Percentiles rank a stretch among this genome's conserved stretches.
Conservation (phyloP, 1,284 basidiomycete genomes). For the Quambalaria eucalypti region DNA sequence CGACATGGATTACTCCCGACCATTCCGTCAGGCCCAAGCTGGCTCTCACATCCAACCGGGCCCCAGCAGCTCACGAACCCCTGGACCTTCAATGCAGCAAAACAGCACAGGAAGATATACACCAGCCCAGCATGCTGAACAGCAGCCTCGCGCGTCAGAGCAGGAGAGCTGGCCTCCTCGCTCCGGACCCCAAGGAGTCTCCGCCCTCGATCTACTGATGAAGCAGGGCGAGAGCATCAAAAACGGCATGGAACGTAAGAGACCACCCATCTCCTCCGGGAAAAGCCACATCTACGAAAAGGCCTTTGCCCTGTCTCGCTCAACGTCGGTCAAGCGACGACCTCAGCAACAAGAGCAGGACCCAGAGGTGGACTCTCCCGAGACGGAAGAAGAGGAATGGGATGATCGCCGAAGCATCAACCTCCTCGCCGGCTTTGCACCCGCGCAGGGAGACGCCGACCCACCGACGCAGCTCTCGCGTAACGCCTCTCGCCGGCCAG, state of each 20-base stretch:
- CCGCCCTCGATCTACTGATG: neutral
- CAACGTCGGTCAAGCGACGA: neutral
- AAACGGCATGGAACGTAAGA: neutral
- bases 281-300: neutral
- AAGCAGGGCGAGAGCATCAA: neutral
- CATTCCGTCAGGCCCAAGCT: too few species aligned
- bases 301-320: neutral
- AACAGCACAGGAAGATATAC: neutral
- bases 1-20: too few species aligned
- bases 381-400: neutral
- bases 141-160: neutral
- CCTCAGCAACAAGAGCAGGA: neutral
- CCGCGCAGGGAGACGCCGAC: too few species aligned
- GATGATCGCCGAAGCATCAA: neutral
- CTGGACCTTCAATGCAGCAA: too few species aligned
- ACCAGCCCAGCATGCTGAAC: neutral
- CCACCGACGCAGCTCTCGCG: neutral
- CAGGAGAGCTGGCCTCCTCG: neutral
- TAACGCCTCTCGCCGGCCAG: neutral
- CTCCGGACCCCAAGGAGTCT: neutral
- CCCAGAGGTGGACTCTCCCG: neutral
- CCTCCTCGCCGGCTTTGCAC: too few species aligned
- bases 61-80: too few species aligned
- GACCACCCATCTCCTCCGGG: neutral
- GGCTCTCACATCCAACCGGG: too few species aligned